Percentiles rank a stretch among this genome's conserved stretches.
These are phyloP conservation scores for Tylopilus sp. DNA, from an alignment of 768 basidiomycete species.

Conservation along the genomic window DNA sequence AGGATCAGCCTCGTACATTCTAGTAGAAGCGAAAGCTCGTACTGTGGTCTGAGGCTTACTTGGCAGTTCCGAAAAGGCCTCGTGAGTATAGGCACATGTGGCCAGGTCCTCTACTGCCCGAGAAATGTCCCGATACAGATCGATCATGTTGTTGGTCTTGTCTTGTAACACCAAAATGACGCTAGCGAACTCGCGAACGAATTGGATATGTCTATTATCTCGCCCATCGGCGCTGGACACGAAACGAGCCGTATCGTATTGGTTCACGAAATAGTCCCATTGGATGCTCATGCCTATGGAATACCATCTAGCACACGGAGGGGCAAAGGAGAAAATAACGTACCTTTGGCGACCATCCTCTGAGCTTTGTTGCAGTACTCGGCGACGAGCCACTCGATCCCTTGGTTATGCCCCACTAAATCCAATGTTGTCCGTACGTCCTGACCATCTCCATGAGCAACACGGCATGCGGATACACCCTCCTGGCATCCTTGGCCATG, in stretches of 20 bases:
- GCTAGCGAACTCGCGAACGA: constrained; percentile 93
- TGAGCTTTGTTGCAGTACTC: constrained; percentile 93
- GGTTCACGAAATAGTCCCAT: constrained; percentile 97
- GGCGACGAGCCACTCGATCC: constrained; percentile 91
- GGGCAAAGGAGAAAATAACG: constrained; percentile 17
- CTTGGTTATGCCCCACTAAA: constrained; percentile 85
- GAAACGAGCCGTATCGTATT: constrained; percentile 82
- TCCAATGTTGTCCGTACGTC: constrained; percentile 96
- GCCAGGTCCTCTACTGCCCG: constrained; percentile 83
- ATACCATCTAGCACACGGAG: background rate
- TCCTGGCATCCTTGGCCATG: constrained; percentile 97
- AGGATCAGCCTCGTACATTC: background rate
- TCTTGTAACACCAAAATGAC: constrained; percentile 93
- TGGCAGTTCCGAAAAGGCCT: constrained; percentile 78
- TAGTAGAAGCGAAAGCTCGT: constrained; percentile 26
- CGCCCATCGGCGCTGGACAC: constrained; percentile 67
- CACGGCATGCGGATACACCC: constrained; percentile 97
- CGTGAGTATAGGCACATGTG: constrained; percentile 80
- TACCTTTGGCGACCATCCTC: constrained; percentile 88
- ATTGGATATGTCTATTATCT: constrained; percentile 89
- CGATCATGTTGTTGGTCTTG: constrained; percentile 92
- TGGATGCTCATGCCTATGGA: constrained; percentile 83
- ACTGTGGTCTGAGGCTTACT: constrained; percentile 82
- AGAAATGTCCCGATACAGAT: constrained; percentile 82
- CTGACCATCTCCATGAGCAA: constrained; percentile 98